Evolutionary conservation across 352 stramenopile genomes (phyloP).

Genomic region (Phytopythium mirpurense): DNA sequence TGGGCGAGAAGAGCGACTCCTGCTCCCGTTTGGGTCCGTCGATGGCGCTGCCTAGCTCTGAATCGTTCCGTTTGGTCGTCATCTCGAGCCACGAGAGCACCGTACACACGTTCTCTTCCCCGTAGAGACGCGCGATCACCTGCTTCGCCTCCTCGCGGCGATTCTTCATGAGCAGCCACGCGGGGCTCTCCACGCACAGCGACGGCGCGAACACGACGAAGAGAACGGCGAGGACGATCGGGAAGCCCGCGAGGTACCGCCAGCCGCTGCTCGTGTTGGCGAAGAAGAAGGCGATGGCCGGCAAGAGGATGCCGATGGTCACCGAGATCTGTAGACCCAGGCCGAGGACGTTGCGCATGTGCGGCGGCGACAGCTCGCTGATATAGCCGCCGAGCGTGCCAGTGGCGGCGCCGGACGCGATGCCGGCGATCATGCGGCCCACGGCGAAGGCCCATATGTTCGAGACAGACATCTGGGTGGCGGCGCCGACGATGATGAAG

Average conservation of each 20-base stretch:
- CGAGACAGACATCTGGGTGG: conserved; percentile 20
- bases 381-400: conserved; percentile 28
- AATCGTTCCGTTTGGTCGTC: conserved; percentile 6
- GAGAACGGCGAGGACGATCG: conserved; percentile 33
- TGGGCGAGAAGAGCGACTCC: conserved; percentile 1
- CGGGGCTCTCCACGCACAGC: conserved; percentile 28
- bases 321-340: conserved; percentile 39
- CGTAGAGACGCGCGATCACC: conserved; percentile 23
- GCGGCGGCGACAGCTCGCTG: conserved; percentile 33
- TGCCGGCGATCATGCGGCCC: conserved; percentile 30
- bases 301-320: conserved; percentile 37
- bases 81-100: conserved; percentile 24
- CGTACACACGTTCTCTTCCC: conserved; percentile 17
- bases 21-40: conserved; percentile 3
- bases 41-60: conserved; percentile 9
- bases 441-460: conserved; percentile 24
- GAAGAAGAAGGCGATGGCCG: conserved; percentile 42
- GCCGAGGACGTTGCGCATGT: conserved; percentile 22
- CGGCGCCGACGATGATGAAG: conserved; percentile 30
- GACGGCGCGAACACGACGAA: conserved; percentile 33
- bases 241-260: conserved; percentile 47
- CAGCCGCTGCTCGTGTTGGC: conserved; percentile 31
- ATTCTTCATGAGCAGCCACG: conserved; percentile 28
- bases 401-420: conserved; percentile 27
- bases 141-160: conserved; percentile 17